Conservation (phyloP, 163 green algal genomes). For the Scenedesmus sp. region DNA sequence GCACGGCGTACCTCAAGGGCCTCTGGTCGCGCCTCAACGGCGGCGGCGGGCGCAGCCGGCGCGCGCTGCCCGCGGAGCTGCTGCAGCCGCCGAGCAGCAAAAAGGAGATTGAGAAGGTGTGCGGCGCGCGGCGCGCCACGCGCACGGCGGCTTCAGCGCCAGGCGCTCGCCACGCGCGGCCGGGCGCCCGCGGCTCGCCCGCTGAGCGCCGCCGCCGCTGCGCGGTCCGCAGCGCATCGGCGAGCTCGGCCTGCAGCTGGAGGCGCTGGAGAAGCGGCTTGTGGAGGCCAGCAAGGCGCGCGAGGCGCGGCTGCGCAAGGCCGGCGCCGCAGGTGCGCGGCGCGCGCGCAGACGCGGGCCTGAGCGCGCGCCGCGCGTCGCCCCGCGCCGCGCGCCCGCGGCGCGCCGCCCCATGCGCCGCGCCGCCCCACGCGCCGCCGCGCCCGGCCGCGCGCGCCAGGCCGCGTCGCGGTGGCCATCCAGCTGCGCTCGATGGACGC, state of each 20-base stretch:
- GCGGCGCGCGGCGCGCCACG: background rate
- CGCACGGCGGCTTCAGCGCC: background rate
- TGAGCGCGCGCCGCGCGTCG: background rate
- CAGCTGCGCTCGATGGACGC: conserved; percentile 63
- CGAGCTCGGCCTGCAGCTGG: conserved; percentile 60
- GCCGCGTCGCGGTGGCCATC: conserved; percentile 57
- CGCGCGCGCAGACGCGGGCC: too few relatives aligned
- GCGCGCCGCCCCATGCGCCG: background rate
- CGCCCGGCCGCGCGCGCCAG: conserved; percentile 10
- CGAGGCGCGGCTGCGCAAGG: conserved; percentile 82
- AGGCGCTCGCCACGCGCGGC: too few relatives aligned
- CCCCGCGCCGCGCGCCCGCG: background rate
- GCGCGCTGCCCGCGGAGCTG: conserved; percentile 45
- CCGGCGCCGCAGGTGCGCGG: conserved; percentile 50
- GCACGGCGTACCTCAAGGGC: conserved; percentile 61
- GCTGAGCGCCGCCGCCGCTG: background rate
- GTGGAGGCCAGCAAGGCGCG: conserved; percentile 86
- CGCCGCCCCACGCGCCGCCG: conserved; percentile 6
- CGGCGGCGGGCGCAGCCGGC: conserved; percentile 34
- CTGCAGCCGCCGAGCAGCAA: conserved; percentile 44
- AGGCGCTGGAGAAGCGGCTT: conserved; percentile 80
- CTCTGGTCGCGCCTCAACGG: conserved; percentile 90
- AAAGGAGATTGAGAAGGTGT: conserved; percentile 60
- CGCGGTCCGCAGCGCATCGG: conserved; percentile 49
- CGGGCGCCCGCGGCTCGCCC: too few relatives aligned